Percentiles rank a stretch among this genome's conserved stretches.
Conservation (phyloP, 2,329 filamentous ascomycete genomes). For the Aureobasidium melanogenum region DNA sequence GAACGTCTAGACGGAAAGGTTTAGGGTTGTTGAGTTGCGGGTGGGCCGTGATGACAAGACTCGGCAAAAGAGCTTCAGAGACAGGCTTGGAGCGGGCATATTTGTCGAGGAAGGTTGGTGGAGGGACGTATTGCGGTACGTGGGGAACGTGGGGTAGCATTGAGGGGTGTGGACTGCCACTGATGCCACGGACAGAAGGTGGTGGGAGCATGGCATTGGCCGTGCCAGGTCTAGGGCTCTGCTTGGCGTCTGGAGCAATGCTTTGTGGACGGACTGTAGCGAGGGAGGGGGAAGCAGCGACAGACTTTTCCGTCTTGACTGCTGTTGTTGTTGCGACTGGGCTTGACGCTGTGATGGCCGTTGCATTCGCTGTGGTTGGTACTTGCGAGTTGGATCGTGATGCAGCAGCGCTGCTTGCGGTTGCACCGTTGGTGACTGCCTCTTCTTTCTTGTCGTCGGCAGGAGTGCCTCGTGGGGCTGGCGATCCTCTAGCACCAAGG, state of each 20-base stretch:
- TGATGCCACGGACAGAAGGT: constrained; percentile 26
- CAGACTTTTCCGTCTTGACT: constrained; percentile 31
- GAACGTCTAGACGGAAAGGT: constrained; percentile 55
- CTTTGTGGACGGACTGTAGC: constrained; percentile 29
- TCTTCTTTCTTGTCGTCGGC: constrained; percentile 48
- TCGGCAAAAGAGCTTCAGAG: constrained; percentile 57
- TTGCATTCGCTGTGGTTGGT: not conserved
- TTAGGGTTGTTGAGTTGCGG: constrained; percentile 51
- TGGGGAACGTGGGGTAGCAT: constrained; percentile 21
- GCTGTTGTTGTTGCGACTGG: constrained; percentile 25
- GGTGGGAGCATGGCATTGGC: constrained; percentile 28
- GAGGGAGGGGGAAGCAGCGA: constrained; percentile 36
- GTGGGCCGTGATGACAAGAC: constrained; percentile 59
- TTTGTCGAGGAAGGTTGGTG: constrained; percentile 19
- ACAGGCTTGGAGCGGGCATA: constrained; percentile 26
- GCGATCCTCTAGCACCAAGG: constrained; percentile 30
- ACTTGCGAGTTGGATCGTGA: constrained; percentile 17
- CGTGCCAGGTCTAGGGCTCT: constrained; percentile 23
- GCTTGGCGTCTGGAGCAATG: constrained; percentile 23
- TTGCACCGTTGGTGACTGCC: constrained; percentile 36
- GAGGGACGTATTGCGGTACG: constrained; percentile 13
- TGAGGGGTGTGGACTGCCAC: constrained; percentile 34
- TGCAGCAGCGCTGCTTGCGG: constrained; percentile 26
- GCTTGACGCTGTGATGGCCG: constrained; percentile 16
- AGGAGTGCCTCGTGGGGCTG: constrained; percentile 38